Base-by-base conservation (phyloP, 1,284 basidiomycete genomes). In the Moniliophthora roreri region DNA sequence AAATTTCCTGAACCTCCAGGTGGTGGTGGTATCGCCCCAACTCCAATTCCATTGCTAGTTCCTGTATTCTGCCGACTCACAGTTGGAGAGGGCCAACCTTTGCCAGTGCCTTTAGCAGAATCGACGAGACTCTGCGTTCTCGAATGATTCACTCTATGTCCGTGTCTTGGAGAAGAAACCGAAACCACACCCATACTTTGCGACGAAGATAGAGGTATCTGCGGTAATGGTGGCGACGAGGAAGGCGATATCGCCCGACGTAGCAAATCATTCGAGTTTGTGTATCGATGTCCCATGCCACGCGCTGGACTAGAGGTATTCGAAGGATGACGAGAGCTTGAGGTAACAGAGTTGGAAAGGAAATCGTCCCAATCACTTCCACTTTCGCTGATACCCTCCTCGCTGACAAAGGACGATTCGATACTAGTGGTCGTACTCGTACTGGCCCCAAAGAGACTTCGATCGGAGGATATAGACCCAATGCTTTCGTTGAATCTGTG, bases 381-480 rank as follows among this genome's bases (percentile, higher is more conserved):
- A 32, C 28, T 32, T 11, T 11, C 28, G 28, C 28, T 32, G 28
- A 11, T 32, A 32, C n/a, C n/a, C n/a, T n/a, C n/a, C n/a, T 32
- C 11, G 28, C 7, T 32, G 28, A 6, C 11, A 32, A 32, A 32
- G 7, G 28, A 32, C 28, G 28, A 32, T 6, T 32, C 28, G n/a
- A n/a, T n/a, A n/a, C n/a, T n/a, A n/a, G n/a, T 32, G 11, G 28
- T 6, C 28, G 28, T 6, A 11, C 11, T 32, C 11, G 82, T 81
- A 7, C 80, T 84, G 15, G 66, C 67, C 56, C 81, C 75, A 53
- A 88, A 63, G 21, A 88, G 67, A 58, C 75, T 82, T 58, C 77
- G 63, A 4, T 23, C 44, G 8, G 44, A 46, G 9, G 44, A 24
- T 32, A 26, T 46, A 24, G 24, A 28, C n/a, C 23, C 26, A 16